Percentiles rank a stretch among this genome's conserved stretches.
These are phyloP conservation scores for Phytophthora fragariaefolia DNA, from an alignment of 352 stramenopile species.

Conservation along the genomic window DNA sequence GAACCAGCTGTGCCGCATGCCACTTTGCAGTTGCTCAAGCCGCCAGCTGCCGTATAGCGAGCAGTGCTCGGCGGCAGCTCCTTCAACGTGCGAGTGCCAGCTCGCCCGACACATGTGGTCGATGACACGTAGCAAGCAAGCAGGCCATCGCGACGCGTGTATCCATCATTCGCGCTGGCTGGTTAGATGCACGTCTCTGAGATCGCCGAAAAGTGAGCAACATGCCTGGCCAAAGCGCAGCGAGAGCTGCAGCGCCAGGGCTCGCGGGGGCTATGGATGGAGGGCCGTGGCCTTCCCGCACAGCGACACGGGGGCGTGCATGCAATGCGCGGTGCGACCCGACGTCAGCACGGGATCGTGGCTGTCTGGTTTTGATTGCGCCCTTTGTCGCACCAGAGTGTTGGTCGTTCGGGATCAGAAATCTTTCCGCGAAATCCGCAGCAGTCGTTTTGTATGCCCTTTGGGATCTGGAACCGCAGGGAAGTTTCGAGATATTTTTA, in stretches of 20 bases:
- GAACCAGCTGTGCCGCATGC: too few relatives aligned
- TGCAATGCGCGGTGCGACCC: conserved; percentile 8
- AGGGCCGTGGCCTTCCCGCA: not conserved
- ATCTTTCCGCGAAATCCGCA: conserved; percentile 27
- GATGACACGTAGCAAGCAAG: not conserved
- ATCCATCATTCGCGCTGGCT: not conserved
- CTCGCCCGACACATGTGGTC: too few relatives aligned
- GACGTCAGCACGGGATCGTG: conserved; percentile 10
- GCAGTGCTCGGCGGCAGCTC: too few relatives aligned
- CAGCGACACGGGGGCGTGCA: too few relatives aligned
- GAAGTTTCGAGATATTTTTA: conserved; percentile 29
- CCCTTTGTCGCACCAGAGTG: conserved; percentile 26
- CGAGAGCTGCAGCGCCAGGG: not conserved
- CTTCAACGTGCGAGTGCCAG: too few relatives aligned
- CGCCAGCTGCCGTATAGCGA: too few relatives aligned
- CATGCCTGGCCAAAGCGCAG: not conserved
- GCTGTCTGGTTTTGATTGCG: conserved; percentile 11
- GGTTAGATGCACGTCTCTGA: not conserved
- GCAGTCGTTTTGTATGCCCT: conserved; percentile 19
- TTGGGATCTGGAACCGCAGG: conserved; percentile 18
- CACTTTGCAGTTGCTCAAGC: too few relatives aligned
- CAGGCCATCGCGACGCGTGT: not conserved
- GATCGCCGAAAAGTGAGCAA: not conserved
- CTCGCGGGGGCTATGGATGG: conserved; percentile 2
- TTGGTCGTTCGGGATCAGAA: conserved; percentile 27